These are phyloP conservation scores for Cryphonectria nitschkei DNA, from an alignment of 2,329 filamentous ascomycete species.

Conservation along the genomic window DNA sequence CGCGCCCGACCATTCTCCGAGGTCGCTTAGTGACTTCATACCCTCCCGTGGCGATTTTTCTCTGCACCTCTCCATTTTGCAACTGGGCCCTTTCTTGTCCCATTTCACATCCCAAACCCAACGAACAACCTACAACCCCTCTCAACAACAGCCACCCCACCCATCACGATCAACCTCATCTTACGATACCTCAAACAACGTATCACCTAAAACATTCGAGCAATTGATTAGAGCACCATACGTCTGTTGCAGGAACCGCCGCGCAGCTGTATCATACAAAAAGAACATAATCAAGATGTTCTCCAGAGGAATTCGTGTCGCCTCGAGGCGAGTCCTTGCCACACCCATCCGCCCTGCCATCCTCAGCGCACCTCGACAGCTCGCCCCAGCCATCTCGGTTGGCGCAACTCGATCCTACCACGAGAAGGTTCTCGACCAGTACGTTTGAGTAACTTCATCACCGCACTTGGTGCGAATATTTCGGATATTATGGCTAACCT, in stretches of 20 bases:
- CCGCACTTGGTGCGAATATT: slow-evolving; percentile 34
- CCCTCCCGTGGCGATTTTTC: slow-evolving; percentile 18
- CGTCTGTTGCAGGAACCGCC: neutral
- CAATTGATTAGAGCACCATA: slow-evolving; percentile 6
- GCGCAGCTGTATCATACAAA: slow-evolving; percentile 19
- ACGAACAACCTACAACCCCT: neutral
- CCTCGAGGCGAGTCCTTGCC: slow-evolving; percentile 48
- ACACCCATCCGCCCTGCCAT: slow-evolving; percentile 45
- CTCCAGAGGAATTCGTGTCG: slow-evolving; percentile 49
- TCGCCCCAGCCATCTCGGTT: slow-evolving; percentile 45
- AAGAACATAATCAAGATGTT: slow-evolving; percentile 44
- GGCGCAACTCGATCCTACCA: slow-evolving; percentile 53
- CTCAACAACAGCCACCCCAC: neutral
- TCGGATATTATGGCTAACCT: slow-evolving; percentile 28
- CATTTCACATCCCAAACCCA: neutral
- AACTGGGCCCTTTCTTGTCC: neutral
- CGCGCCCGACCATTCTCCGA: slow-evolving; percentile 33
- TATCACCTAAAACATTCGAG: neutral
- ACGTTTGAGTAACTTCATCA: slow-evolving; percentile 49
- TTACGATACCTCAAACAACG: slow-evolving; percentile 7
- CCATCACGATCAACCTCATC: slow-evolving; percentile 6
- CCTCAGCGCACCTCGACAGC: slow-evolving; percentile 44
- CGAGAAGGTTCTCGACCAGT: slow-evolving; percentile 76
- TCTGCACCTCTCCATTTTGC: slow-evolving; percentile 3
- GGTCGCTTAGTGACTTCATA: slow-evolving; percentile 34